phyloP scores from a whole-genome alignment of 495 filamentous ascomycete species.

The Hypoxylon perforatum region DNA sequence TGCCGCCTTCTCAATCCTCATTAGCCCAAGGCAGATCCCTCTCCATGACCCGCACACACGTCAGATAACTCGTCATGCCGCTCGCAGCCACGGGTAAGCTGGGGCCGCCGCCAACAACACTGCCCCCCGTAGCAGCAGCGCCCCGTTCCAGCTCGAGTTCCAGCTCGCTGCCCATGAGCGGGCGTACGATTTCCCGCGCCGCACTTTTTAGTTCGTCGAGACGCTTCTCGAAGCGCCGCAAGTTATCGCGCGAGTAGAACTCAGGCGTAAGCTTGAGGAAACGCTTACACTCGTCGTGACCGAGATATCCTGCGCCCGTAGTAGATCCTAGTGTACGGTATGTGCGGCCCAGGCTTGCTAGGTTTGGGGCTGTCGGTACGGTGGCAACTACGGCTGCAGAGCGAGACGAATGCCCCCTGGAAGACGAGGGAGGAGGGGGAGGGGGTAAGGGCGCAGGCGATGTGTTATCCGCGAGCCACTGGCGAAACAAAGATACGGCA shows the following conservation, averaged over 20 bases:
- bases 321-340: slow-evolving; percentile 75
- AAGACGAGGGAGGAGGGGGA: slow-evolving; percentile 47
- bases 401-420: slow-evolving; percentile 28
- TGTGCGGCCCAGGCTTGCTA: slow-evolving; percentile 70
- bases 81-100: slow-evolving; percentile 22
- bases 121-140: slow-evolving; percentile 16
- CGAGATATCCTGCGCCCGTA: slow-evolving; percentile 71
- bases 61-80: slow-evolving; percentile 74
- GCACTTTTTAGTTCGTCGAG: slow-evolving; percentile 87
- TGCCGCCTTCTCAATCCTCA: slow-evolving; percentile 41
- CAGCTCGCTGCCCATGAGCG: slow-evolving; percentile 83
- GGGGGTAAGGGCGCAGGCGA: slow-evolving; percentile 71
- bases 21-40: slow-evolving; percentile 79
- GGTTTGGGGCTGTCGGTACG: slow-evolving; percentile 42
- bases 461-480: slow-evolving; percentile 91
- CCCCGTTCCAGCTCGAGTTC: slow-evolving; percentile 71
- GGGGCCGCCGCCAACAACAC: slow-evolving; percentile 52
- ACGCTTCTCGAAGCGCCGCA: slow-evolving; percentile 83
- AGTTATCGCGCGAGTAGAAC: slow-evolving; percentile 75
- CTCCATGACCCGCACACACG: slow-evolving; percentile 80
- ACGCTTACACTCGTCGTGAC: slow-evolving; percentile 86
- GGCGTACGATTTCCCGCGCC: slow-evolving; percentile 84
- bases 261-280: slow-evolving; percentile 83
- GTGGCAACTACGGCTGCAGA: slow-evolving; percentile 31
- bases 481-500: slow-evolving; percentile 82